A percentile compares a stretch with the other conserved stretches of the same genome.
phyloP scores from a whole-genome alignment of 176 grass and related monocot species.

The Triticum monococcum region DNA sequence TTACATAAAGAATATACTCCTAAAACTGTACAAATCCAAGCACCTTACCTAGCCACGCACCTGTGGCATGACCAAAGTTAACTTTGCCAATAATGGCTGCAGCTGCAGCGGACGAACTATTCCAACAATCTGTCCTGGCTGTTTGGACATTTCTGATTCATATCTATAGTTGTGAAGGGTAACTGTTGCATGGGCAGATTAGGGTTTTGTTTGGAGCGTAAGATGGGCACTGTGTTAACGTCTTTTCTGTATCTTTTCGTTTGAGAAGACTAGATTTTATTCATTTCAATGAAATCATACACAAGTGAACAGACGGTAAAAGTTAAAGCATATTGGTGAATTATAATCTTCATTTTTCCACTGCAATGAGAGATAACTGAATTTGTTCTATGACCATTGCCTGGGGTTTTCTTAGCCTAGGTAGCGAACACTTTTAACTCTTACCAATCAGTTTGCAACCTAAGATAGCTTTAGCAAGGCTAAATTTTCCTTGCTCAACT shows the following conservation, averaged over 20 bases:
- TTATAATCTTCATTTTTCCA: not conserved
- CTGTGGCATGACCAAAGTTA: not conserved
- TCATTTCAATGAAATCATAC: not conserved
- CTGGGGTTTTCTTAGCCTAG: not conserved
- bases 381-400: not conserved
- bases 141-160: not conserved
- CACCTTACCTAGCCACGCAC: not conserved
- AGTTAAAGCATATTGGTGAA: not conserved
- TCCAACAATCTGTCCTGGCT: not conserved
- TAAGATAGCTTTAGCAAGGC: not conserved
- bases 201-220: not conserved
- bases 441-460: not conserved
- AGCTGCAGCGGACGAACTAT: not conserved
- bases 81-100: not conserved
- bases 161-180: not conserved
- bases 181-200: not conserved
- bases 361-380: not conserved
- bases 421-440: not conserved
- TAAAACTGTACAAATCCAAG: not conserved
- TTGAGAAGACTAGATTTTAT: not conserved
- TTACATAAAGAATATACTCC: not conserved
- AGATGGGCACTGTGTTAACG: not conserved
- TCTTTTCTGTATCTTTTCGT: not conserved
- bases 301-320: not conserved
- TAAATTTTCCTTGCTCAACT: not conserved